These are phyloP conservation scores for Parascedosporium putredinis DNA, from an alignment of 2,329 filamentous ascomycete species.

Conservation along the genomic window DNA sequence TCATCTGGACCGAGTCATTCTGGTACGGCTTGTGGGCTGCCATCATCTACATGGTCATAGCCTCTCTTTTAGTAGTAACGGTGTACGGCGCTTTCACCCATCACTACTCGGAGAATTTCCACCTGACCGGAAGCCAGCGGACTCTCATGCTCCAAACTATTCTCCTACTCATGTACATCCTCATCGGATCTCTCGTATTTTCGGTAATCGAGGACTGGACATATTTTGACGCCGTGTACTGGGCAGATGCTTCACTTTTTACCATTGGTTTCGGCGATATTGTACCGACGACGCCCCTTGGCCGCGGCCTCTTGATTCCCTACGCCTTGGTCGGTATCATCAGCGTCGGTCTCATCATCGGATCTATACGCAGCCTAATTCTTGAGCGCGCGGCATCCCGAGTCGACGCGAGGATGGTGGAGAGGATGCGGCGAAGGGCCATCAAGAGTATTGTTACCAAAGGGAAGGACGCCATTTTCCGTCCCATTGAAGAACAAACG, in stretches of 20 bases:
- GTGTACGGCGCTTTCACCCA: constrained; percentile 62
- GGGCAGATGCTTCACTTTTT: constrained; percentile 62
- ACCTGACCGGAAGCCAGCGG: constrained; percentile 67
- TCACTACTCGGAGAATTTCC: constrained; percentile 71
- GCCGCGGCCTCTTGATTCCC: constrained; percentile 66
- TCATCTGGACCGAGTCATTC: constrained; percentile 70
- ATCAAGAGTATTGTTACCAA: constrained; percentile 34
- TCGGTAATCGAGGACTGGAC: constrained; percentile 60
- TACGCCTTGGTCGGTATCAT: constrained; percentile 77
- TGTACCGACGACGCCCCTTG: constrained; percentile 37
- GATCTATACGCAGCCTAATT: constrained; percentile 60
- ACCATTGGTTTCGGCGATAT: constrained; percentile 54
- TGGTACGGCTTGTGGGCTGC: constrained; percentile 79
- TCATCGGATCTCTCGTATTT: constrained; percentile 68
- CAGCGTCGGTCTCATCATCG: constrained; percentile 73
- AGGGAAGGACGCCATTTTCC: constrained; percentile 36
- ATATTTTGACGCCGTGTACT: constrained; percentile 71
- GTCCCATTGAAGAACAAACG: constrained; percentile 28
- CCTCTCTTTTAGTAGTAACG: constrained; percentile 66
- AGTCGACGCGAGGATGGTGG: constrained; percentile 46
- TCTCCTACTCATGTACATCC: constrained; percentile 70
- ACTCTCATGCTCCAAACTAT: constrained; percentile 89
- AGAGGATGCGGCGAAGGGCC: constrained; percentile 43
- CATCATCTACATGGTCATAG: constrained; percentile 67
- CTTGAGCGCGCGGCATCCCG: constrained; percentile 46